Evolutionary conservation across 2,329 filamentous ascomycete genomes (phyloP), one percentile per base, ranked within the genome.

Genomic region (Parastagonospora nodorum): DNA sequence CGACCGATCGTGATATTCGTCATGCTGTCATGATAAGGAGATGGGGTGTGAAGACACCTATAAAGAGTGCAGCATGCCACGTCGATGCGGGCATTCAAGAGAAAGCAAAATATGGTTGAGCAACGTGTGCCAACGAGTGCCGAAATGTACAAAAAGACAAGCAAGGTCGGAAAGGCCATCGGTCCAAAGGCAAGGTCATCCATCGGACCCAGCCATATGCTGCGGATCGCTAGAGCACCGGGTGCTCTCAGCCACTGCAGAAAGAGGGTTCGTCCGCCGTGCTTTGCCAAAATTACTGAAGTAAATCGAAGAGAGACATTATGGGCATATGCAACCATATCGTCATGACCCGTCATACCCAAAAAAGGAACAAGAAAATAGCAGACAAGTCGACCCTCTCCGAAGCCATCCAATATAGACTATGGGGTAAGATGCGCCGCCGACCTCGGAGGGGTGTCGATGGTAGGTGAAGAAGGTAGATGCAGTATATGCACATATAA

Each of bases 401-500:
- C 50, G 45, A 48, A 35, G 29, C 27, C 36, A 16, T 51, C 48
- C 55, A 52, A 42, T 55, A 61, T 58, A 47, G 47, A 45, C 45
- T 42, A 28, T 43, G 52, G 52, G 52, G 48, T 50, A 52, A 57
- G 55, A 48, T 55, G 52, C 48, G 47, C 39, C 51, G 51, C 51
- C 55, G 45, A 57, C 55, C 39, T 40, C 38, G 32, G 43, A 48
- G 44, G 45, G 55, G 40, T 49, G 56, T 53, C 55, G 42, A 27
- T 38, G 38, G 30, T 50, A 50, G 49, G 39, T 42, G 14, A 42
- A 33, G 51, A 59, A 58, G 51, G 54, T 58, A 57, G 50, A 41
- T 55, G 53, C 38, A 55, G 47, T 64, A 66, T 64, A 39, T 45
- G 66, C 61, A 60, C 50, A 72, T 66, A 68, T 60, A 69, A 44